Evolutionary conservation across 2,329 filamentous ascomycete species (phyloP).

Genomic region (Rhinocladiella similis): DNA sequence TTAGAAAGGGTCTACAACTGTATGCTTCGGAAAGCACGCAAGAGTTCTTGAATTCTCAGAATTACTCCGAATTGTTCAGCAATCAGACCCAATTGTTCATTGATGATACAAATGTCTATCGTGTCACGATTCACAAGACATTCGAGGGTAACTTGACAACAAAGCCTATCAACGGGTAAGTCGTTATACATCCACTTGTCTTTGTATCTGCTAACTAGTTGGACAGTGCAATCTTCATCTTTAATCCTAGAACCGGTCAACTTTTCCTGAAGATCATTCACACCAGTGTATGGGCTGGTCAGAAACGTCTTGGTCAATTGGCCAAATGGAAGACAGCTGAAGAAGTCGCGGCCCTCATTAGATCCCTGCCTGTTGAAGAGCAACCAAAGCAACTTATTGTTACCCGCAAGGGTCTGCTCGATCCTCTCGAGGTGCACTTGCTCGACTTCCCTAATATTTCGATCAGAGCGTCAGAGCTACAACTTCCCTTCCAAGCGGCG

Average conservation of each 20-base stretch:
- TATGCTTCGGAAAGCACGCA: conserved; percentile 99
- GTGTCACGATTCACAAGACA: conserved; percentile 99
- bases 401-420: conserved; percentile 91
- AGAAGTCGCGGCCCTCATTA: conserved; percentile 96
- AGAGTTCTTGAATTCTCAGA: conserved; percentile 98
- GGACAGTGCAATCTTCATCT: conserved; percentile 84
- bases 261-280: conserved; percentile 99
- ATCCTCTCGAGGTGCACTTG: conserved; percentile 94
- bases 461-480: conserved; percentile 93
- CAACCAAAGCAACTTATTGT: conserved; percentile 99
- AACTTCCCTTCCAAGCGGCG: conserved; percentile 96
- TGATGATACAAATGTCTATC: conserved; percentile 98
- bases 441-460: conserved; percentile 99
- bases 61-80: conserved; percentile 98
- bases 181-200: no score
- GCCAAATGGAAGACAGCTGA: conserved; percentile 99
- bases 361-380: conserved; percentile 93
- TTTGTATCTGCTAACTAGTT: no score
- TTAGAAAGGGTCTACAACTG: conserved; percentile 94
- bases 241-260: conserved; percentile 97
- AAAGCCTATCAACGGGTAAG: conserved; percentile 88
- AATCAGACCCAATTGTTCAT: conserved; percentile 99
- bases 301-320: conserved; percentile 96
- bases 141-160: conserved; percentile 99
- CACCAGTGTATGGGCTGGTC: conserved; percentile 97